phyloP scores from a whole-genome alignment of 2,329 filamentous ascomycete species.

The Fusarium anguioides region DNA sequence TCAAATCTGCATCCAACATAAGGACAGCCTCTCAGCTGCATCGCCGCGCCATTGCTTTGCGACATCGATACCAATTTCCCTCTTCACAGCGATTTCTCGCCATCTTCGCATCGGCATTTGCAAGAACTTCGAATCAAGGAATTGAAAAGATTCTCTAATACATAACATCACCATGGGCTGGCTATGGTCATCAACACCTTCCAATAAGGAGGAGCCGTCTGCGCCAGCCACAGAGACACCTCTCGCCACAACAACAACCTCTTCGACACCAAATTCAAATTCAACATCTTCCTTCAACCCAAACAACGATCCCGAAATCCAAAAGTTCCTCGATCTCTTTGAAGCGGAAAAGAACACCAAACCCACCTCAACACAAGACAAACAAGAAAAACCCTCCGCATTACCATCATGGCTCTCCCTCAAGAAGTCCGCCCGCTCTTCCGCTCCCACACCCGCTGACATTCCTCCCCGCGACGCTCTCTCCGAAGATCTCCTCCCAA shows the following conservation, averaged over 20 bases:
- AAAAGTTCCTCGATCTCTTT: constrained; percentile 64
- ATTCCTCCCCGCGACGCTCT: constrained; percentile 56
- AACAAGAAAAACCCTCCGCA: constrained; percentile 47
- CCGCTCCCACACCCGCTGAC: constrained; percentile 35
- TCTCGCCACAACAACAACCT: constrained; percentile 34
- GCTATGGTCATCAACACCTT: constrained; percentile 64
- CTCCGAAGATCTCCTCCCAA: constrained; percentile 78
- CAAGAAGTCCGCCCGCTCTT: constrained; percentile 46
- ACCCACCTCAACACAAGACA: constrained; percentile 30
- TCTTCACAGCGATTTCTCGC: background rate
- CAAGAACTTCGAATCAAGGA: background rate
- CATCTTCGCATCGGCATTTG: background rate
- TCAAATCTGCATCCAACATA: background rate
- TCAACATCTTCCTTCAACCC: constrained; percentile 37
- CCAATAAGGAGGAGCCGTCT: constrained; percentile 38
- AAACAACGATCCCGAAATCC: constrained; percentile 62
- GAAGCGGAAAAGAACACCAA: constrained; percentile 48
- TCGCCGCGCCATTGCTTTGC: background rate
- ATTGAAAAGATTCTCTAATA: background rate
- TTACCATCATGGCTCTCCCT: constrained; percentile 52
- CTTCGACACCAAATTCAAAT: constrained; percentile 11
- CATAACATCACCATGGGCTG: constrained; percentile 64
- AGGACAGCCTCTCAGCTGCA: background rate
- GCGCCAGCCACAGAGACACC: constrained; percentile 40
- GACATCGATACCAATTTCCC: background rate